Base-by-base conservation (phyloP, 2,329 filamentous ascomycete species). In the Claviceps africana region DNA sequence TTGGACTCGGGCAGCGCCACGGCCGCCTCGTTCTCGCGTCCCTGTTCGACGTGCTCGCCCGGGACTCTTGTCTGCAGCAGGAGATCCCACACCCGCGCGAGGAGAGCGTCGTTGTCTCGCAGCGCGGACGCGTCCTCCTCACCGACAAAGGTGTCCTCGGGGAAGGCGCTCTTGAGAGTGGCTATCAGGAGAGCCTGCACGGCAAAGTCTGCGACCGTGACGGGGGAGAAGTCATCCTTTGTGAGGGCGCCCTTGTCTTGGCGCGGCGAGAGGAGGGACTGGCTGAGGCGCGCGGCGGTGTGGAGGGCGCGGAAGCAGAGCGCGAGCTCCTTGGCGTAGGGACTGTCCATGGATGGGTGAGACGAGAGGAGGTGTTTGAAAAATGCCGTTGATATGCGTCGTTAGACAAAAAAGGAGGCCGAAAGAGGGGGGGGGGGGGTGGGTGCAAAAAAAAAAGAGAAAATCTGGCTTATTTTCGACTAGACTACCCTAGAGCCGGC, bases 181-280 rank as follows among this genome's bases (percentile, higher is more conserved):
- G 70, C 65, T 6, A 74, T 74, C 42, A 81, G 68, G 5, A 81
- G 67, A 0, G 76, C 76, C 58, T 81, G 77, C 53, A 79, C 72
- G 51, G 78, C 77, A 56, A 81, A 80, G 62, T 81, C 78, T 60
- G 74, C 78, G 21, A 80, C 68, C 0, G 78, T 81, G 47, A 81
- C 78, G 2, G 76, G 77, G 52, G 72, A 77, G 37, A 78, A 64
- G 60, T 79, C 77, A 44, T 72, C 70, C 56, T 81, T 81, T 54
- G 73, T 67, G 25, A 78, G 62, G 25, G 70, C 67, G 51, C 72
- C 74, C 59, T 77, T 77, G 62, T 77, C 72, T 31, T 46, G 28
- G 28, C 69, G 65, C 2, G 67, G 61, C 1, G 68, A 62, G 45
- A 78, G 66, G 43, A 78, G 70, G 2, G 69, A 69, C 50, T 75